phyloP scores from a whole-genome alignment of 1,139 yeast genomes.

The Meyerozyma carpophila region DNA sequence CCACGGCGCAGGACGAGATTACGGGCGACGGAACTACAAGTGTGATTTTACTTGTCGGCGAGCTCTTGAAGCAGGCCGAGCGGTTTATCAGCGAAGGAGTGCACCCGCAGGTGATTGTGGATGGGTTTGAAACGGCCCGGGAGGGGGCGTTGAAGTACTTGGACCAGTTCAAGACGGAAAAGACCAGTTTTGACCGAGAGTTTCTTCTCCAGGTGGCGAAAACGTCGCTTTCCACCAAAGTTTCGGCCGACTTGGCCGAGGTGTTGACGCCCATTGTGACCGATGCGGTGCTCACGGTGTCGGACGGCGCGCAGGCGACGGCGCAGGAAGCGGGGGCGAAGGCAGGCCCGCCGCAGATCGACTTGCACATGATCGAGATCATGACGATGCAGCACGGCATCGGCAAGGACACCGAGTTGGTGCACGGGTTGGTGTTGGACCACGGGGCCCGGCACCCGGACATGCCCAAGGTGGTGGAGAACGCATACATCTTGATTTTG shows the following conservation, averaged over 20 bases:
- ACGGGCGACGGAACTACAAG: slow-evolving; percentile 99
- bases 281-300: slow-evolving; percentile 86
- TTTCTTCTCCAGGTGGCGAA: slow-evolving; percentile 87
- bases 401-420: slow-evolving; percentile 75
- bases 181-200: slow-evolving; percentile 65
- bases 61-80: slow-evolving; percentile 89
- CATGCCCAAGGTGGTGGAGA: slow-evolving; percentile 86
- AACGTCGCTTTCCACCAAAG: slow-evolving; percentile 84
- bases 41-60: slow-evolving; percentile 92
- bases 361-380: slow-evolving; percentile 95
- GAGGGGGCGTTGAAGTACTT: slow-evolving; percentile 65
- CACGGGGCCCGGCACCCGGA: slow-evolving; percentile 99
- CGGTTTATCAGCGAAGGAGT: slow-evolving; percentile 89
- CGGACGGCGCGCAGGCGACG: slow-evolving; percentile 41
- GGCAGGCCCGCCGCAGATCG: slow-evolving; percentile 37
- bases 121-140: slow-evolving; percentile 91
- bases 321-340: neutral
- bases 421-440: slow-evolving; percentile 89
- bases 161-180: slow-evolving; percentile 51
- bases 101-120: slow-evolving; percentile 91
- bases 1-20: slow-evolving; percentile 97
- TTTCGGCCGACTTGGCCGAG: slow-evolving; percentile 67
- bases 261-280: slow-evolving; percentile 90
- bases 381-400: slow-evolving; percentile 97
- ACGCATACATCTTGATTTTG: slow-evolving; percentile 80